These are phyloP conservation scores for Acacia melanoxylon DNA, from an alignment of 306 rosid genomes.

Conservation along the genomic window DNA sequence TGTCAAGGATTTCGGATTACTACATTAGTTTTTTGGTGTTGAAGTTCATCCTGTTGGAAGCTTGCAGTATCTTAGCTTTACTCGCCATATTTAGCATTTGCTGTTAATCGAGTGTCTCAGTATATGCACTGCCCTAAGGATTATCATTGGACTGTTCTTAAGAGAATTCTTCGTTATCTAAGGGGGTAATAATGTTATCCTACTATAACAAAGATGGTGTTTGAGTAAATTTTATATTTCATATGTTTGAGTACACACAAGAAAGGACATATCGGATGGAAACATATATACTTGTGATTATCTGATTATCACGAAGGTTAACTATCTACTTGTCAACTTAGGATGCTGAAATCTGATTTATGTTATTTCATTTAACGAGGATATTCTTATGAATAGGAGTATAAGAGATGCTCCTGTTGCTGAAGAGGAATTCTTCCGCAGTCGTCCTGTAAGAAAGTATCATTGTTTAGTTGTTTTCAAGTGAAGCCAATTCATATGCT, in stretches of 20 bases:
- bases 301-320: constrained; percentile 28
- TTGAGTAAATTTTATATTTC: constrained; percentile 1
- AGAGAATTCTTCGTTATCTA: too few relatives aligned
- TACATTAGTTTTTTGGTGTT: too few relatives aligned
- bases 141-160: too few relatives aligned
- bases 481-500: constrained; percentile 14
- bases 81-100: too few relatives aligned
- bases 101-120: too few relatives aligned
- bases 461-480: constrained; percentile 18
- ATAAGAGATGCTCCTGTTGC: constrained; percentile 89
- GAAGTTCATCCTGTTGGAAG: too few relatives aligned
- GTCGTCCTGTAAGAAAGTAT: constrained; percentile 75
- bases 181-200: constrained; percentile 66
- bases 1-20: too few relatives aligned
- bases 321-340: constrained; percentile 3
- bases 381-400: constrained; percentile 73
- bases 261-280: not conserved
- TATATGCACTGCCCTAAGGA: too few relatives aligned
- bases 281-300: constrained; percentile 17
- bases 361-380: constrained; percentile 54
- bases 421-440: constrained; percentile 81
- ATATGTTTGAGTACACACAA: constrained; percentile 3
- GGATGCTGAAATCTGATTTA: constrained; percentile 35
- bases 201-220: constrained; percentile 8
- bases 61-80: too few relatives aligned